Evolutionary conservation across 1,284 basidiomycete species (phyloP), one percentile per base, ranked within the genome.

Genomic region (Exobasidium cylindrosporum): DNA sequence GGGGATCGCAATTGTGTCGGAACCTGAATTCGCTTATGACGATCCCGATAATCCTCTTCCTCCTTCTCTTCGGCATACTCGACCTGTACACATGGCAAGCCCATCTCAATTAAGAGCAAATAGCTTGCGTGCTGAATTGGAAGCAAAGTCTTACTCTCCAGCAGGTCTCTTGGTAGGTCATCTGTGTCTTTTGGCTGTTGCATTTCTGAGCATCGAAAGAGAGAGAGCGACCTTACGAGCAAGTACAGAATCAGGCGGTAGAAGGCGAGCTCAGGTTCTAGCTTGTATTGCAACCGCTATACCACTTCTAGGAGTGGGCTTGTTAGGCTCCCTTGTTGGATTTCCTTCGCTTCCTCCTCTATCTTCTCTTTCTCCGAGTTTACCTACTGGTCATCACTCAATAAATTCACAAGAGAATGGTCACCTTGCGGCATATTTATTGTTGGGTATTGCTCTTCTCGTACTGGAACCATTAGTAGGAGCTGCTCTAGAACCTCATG

Each of bases 391-490:
- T 21, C 17, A n/a, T 7, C 13, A 60, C 21, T 61, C 62, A 2
- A 28, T 26, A n/a, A 24, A 61, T 14, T 40, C 35, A 17, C 35
- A 40, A 40, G 17, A 40, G 7, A 7, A 40, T 40, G 50, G 50
- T 43, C 77, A 78, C 45, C 46, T 75, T 32, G 62, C 71, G 6
- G 77, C 73, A 2, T 79, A 75, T 54, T 32, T 72, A 0, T 72
- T 77, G 14, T 61, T 78, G 40, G 70, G 70, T 13, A 65, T 76
- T 14, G 67, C 67, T 3, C 49, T 68, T 29, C 35, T 79, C 6
- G 64, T 78, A 24, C 70, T 77, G 32, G 77, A 79, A 32, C 69
- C 71, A 11, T 62, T 79, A 10, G 66, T 79, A 43, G 65, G 68
- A 46, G 67, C 70, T 23, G 70, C 76, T 24, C 64, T 79, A 17